Conservation (phyloP, 164 flowering plant genomes). For the Malania oleifera region DNA sequence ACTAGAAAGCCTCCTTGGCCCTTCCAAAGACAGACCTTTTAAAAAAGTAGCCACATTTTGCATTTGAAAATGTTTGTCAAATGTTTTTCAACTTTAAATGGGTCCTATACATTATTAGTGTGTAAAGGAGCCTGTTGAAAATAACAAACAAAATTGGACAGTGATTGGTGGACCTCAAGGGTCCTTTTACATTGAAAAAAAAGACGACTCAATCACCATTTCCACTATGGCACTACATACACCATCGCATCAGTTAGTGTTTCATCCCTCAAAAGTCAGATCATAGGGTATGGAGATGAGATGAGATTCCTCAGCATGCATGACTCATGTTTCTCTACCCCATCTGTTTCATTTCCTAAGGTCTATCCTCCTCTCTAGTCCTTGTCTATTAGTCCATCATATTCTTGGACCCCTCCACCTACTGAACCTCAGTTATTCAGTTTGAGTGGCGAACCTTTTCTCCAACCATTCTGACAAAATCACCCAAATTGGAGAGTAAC, state of each 20-base stretch:
- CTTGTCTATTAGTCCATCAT: background rate
- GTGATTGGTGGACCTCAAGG: conserved; percentile 1
- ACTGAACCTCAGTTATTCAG: too few relatives aligned
- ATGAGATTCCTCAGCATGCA: background rate
- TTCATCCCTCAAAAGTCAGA: conserved; percentile 3
- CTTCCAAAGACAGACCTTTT: background rate
- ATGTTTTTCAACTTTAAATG: background rate
- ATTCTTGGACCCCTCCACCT: conserved; percentile 1
- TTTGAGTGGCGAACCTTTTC: too few relatives aligned
- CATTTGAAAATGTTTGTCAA: background rate
- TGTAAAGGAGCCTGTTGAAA: conserved; percentile 8
- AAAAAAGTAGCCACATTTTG: background rate
- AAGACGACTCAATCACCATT: conserved; percentile 11
- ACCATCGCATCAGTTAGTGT: conserved; percentile 2
- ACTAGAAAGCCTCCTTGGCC: background rate
- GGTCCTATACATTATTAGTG: conserved; percentile 13
- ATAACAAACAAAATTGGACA: background rate
- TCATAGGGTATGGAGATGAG: background rate
- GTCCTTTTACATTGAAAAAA: background rate
- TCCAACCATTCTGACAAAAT: background rate
- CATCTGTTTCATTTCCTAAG: background rate
- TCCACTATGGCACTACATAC: background rate
- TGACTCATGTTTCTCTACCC: background rate
- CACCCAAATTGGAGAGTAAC: background rate
- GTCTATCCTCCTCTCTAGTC: background rate